Evolutionary conservation across 108 stramenopile genomes (phyloP).

Genomic region (Cyclotella cryptica): DNA sequence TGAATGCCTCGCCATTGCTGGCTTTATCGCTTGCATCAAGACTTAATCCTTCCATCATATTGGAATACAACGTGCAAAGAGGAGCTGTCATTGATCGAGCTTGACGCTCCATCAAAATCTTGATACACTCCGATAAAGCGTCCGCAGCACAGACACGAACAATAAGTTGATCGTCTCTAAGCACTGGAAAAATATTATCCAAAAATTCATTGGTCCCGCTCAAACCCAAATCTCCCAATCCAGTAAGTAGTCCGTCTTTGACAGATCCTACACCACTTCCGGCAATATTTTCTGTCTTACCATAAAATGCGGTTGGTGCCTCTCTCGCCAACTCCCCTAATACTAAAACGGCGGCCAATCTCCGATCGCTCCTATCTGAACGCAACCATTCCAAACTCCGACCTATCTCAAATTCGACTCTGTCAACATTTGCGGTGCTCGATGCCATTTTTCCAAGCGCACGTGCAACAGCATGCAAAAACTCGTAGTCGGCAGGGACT

Average conservation of each 20-base stretch:
- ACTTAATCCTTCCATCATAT: slow-evolving; percentile 75
- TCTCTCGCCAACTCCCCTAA: slow-evolving; percentile 89
- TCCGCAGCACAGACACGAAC: slow-evolving; percentile 93
- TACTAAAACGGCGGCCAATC: slow-evolving; percentile 88
- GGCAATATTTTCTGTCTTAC: slow-evolving; percentile 70
- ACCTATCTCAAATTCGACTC: slow-evolving; percentile 92
- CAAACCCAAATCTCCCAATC: slow-evolving; percentile 49
- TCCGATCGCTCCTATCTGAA: slow-evolving; percentile 77
- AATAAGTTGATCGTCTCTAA: slow-evolving; percentile 86
- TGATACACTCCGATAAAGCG: slow-evolving; percentile 85
- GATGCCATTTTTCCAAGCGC: slow-evolving; percentile 93
- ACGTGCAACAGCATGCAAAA: slow-evolving; percentile 79
- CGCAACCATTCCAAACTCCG: slow-evolving; percentile 94
- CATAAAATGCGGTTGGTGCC: slow-evolving; percentile 93
- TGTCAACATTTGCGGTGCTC: slow-evolving; percentile 84
- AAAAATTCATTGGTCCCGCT: slow-evolving; percentile 88
- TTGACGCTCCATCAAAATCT: slow-evolving; percentile 79
- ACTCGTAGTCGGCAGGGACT: slow-evolving; percentile 75
- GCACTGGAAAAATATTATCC: slow-evolving; percentile 82
- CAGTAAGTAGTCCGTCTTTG: background rate
- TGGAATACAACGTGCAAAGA: slow-evolving; percentile 76
- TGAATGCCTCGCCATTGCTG: background rate
- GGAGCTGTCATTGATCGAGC: slow-evolving; percentile 68
- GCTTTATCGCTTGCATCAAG: slow-evolving; percentile 19
- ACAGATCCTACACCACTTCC: slow-evolving; percentile 10